Conservation (phyloP, 176 grass and related monocot species). For the Rhynchospora breviuscula region DNA sequence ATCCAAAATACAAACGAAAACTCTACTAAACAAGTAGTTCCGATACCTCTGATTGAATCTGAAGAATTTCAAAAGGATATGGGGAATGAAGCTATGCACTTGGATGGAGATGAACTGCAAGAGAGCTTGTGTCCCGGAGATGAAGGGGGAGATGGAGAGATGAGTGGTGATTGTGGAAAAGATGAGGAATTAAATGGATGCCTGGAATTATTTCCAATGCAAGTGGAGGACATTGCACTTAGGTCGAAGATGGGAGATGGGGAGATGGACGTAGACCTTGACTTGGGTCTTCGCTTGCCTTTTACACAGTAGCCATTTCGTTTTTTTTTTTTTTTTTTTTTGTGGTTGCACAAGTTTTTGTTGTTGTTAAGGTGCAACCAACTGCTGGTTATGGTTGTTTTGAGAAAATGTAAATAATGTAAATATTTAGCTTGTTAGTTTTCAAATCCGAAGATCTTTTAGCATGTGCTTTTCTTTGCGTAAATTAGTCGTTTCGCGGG, state of each 20-base stretch:
- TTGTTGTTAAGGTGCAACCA: neutral
- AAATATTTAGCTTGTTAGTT: too few species aligned
- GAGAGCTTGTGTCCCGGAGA: constrained; percentile 1
- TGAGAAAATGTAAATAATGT: too few species aligned
- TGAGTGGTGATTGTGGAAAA: neutral
- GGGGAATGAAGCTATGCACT: neutral
- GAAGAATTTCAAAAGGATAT: neutral
- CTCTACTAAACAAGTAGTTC: neutral
- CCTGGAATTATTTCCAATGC: constrained; percentile 50
- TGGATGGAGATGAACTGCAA: constrained; percentile 21
- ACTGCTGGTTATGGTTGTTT: too few species aligned
- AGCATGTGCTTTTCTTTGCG: too few species aligned
- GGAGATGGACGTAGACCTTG: constrained; percentile 26
- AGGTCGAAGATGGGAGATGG: neutral
- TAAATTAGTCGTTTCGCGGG: too few species aligned
- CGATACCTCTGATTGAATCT: neutral
- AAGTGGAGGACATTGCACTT: constrained; percentile 36
- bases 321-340: neutral
- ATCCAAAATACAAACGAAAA: neutral
- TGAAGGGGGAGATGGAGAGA: neutral
- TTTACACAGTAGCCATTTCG: neutral
- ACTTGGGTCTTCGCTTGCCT: constrained; percentile 31
- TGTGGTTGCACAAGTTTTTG: neutral
- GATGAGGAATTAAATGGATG: constrained; percentile 16
- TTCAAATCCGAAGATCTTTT: too few species aligned